phyloP scores from a whole-genome alignment of 495 filamentous ascomycete genomes.

The Aspergillus cavernicola region DNA sequence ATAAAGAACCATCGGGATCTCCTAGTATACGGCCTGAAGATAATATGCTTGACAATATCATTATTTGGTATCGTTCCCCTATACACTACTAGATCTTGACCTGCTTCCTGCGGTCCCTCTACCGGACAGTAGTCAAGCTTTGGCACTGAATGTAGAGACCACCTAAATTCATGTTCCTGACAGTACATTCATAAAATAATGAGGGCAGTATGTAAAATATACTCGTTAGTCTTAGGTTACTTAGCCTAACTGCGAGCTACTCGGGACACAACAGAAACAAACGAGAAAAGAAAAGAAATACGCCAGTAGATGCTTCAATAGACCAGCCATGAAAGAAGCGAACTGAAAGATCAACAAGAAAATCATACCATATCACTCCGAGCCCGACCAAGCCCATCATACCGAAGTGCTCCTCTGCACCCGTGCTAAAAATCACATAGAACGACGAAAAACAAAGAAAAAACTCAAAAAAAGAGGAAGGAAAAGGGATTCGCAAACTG shows the following conservation, averaged over 20 bases:
- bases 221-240: no score
- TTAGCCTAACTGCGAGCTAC: background rate
- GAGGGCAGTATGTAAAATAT: no score
- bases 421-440: background rate
- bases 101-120: no score
- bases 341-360: background rate
- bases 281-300: background rate
- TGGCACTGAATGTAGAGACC: no score
- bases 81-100: no score
- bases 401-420: background rate
- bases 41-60: no score
- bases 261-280: background rate
- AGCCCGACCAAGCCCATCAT: background rate
- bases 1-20: no score
- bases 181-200: no score
- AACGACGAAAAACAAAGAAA: background rate
- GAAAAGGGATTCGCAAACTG: background rate
- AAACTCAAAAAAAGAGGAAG: background rate
- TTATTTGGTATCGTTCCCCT: no score
- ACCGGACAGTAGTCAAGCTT: no score
- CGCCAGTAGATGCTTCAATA: slow-evolving; percentile 7
- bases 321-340: background rate
- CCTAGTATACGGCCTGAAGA: no score
- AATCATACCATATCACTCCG: background rate
- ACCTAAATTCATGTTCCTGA: no score